These are phyloP conservation scores for Trichoderma polysporum DNA, from an alignment of 2,329 filamentous ascomycete genomes.

Conservation along the genomic window DNA sequence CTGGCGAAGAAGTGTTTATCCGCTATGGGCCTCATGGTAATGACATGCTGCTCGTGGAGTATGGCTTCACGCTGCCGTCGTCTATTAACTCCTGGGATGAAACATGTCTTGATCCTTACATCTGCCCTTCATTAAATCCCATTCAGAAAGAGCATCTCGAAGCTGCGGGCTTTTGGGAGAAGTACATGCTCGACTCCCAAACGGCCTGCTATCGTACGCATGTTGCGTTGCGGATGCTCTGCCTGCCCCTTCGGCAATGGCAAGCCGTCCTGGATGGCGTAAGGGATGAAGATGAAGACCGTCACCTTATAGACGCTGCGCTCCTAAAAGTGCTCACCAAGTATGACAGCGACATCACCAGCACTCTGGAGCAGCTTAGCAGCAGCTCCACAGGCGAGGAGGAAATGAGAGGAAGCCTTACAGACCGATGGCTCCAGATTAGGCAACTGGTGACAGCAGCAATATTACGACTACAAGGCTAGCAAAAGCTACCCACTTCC, in stretches of 20 bases:
- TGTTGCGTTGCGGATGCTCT: slow-evolving; percentile 47
- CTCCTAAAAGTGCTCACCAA: slow-evolving; percentile 37
- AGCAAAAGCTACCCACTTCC: neutral
- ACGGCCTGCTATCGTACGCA: slow-evolving; percentile 57
- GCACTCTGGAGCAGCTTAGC: slow-evolving; percentile 33
- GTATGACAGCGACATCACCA: slow-evolving; percentile 36
- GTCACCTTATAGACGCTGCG: slow-evolving; percentile 37
- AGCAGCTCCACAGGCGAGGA: slow-evolving; percentile 34
- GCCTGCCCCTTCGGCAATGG: slow-evolving; percentile 43
- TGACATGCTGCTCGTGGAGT: slow-evolving; percentile 70
- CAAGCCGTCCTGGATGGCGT: slow-evolving; percentile 45
- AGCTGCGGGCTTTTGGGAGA: slow-evolving; percentile 48
- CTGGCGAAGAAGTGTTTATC: slow-evolving; percentile 65
- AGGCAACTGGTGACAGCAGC: slow-evolving; percentile 26
- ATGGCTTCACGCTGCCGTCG: slow-evolving; percentile 50
- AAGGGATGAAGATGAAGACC: slow-evolving; percentile 47
- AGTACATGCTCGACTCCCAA: slow-evolving; percentile 51
- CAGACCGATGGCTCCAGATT: slow-evolving; percentile 31
- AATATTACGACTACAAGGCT: slow-evolving; percentile 22
- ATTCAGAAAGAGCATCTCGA: slow-evolving; percentile 42
- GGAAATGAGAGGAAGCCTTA: slow-evolving; percentile 24
- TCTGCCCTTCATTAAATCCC: slow-evolving; percentile 41
- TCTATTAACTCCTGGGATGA: slow-evolving; percentile 53
- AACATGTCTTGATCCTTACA: slow-evolving; percentile 46
- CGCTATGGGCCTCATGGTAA: slow-evolving; percentile 69